A percentile compares a stretch with the other conserved stretches of the same genome.
phyloP scores from a whole-genome alignment of 2,329 filamentous ascomycete genomes.

The Aspergillus sp. region DNA sequence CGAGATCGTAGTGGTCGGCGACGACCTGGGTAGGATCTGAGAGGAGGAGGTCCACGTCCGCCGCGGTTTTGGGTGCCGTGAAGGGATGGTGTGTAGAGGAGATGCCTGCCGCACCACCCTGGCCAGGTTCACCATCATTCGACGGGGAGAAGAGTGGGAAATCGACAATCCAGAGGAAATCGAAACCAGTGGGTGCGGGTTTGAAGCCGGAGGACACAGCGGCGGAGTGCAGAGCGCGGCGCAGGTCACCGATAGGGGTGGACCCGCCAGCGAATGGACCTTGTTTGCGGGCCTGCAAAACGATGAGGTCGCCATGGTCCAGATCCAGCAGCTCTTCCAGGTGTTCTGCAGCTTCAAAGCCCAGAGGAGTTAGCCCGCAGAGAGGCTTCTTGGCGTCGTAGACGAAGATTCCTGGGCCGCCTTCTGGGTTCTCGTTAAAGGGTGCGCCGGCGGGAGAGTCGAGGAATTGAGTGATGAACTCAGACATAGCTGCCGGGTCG shows the following conservation, averaged over 20 bases:
- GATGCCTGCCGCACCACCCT: slow-evolving; percentile 77
- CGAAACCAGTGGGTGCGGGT: slow-evolving; percentile 50
- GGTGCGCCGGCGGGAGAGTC: slow-evolving; percentile 58
- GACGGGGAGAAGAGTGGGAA: slow-evolving; percentile 88
- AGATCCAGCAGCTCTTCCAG: slow-evolving; percentile 53
- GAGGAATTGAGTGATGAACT: slow-evolving; percentile 69
- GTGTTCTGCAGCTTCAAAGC: slow-evolving; percentile 65
- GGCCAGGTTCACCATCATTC: slow-evolving; percentile 66
- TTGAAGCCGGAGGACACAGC: slow-evolving; percentile 65
- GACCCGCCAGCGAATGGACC: slow-evolving; percentile 69
- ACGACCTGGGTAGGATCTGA: slow-evolving; percentile 68
- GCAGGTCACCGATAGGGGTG: slow-evolving; percentile 67
- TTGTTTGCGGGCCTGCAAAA: slow-evolving; percentile 74
- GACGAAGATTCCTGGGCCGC: slow-evolving; percentile 76
- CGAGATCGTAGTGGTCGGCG: slow-evolving; percentile 92
- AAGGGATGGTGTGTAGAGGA: slow-evolving; percentile 93
- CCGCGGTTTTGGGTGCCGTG: slow-evolving; percentile 72
- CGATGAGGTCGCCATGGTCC: slow-evolving; percentile 71
- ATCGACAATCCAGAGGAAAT: slow-evolving; percentile 80
- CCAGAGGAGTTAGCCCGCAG: slow-evolving; percentile 72
- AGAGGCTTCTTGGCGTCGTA: slow-evolving; percentile 72
- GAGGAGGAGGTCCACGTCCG: slow-evolving; percentile 72
- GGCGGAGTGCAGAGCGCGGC: slow-evolving; percentile 65
- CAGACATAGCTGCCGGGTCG: slow-evolving; percentile 52
- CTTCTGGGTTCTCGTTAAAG: slow-evolving; percentile 67